Evolutionary conservation across 306 rosid genomes (phyloP).

Genomic region (Casuarina glauca): DNA sequence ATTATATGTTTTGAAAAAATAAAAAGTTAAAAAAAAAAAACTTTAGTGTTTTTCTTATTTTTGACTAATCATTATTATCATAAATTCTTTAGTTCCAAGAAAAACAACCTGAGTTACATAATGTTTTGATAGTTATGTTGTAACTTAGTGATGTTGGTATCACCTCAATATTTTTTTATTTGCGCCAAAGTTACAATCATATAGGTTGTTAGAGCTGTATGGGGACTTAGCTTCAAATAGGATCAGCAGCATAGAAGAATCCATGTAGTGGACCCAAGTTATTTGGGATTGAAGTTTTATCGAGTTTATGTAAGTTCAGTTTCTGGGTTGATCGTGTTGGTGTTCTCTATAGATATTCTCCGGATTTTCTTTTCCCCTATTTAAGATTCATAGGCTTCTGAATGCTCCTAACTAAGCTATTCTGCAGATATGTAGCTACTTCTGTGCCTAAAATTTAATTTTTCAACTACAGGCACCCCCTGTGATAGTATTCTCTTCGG

Average conservation of each 20-base stretch:
- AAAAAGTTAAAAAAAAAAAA: not conserved
- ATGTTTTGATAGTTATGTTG: not conserved
- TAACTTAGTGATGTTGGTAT: not conserved
- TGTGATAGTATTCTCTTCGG: conserved; percentile 85
- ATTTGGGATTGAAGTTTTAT: not conserved
- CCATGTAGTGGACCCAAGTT: not conserved
- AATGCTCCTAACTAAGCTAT: not conserved
- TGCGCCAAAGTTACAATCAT: not conserved
- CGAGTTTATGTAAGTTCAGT: not conserved
- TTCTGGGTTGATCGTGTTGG: not conserved
- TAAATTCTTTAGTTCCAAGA: not conserved
- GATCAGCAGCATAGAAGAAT: not conserved
- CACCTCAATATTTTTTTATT: not conserved
- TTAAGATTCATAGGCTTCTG: not conserved
- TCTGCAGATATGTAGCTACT: not conserved
- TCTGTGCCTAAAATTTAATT: not conserved
- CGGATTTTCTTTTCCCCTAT: not conserved
- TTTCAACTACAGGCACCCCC: conserved; percentile 84
- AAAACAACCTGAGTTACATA: not conserved
- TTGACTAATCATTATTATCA: not conserved
- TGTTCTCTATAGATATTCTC: not conserved
- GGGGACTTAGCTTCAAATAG: not conserved
- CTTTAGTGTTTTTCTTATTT: not conserved
- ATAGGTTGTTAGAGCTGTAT: not conserved
- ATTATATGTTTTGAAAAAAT: not conserved